Conservation (phyloP, 331 rosid genomes). For the Dryas integrifolia region DNA sequence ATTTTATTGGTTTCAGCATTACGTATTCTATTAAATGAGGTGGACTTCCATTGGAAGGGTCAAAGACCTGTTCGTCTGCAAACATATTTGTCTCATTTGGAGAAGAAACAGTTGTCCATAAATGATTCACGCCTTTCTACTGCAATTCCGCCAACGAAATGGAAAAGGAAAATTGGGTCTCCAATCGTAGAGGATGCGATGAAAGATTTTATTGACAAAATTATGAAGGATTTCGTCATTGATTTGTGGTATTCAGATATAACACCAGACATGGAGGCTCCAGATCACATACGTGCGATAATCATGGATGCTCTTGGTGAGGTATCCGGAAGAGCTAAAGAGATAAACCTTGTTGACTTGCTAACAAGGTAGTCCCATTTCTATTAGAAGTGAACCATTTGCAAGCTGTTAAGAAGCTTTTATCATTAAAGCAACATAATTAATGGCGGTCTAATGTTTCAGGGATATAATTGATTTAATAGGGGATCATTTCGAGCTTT, state of each 20-base stretch:
- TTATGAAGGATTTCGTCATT: slow-evolving; percentile 82
- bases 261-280: slow-evolving; percentile 85
- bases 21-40: slow-evolving; percentile 58
- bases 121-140: slow-evolving; percentile 72
- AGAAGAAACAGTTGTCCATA: slow-evolving; percentile 71
- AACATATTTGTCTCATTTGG: slow-evolving; percentile 77
- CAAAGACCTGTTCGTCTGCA: slow-evolving; percentile 38
- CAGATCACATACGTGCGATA: slow-evolving; percentile 64
- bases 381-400: slow-evolving; percentile 14
- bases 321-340: slow-evolving; percentile 67
- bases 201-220: slow-evolving; percentile 63
- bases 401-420: slow-evolving; percentile 21
- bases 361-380: slow-evolving; percentile 65
- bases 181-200: slow-evolving; percentile 78
- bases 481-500: slow-evolving; percentile 86
- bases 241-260: slow-evolving; percentile 87
- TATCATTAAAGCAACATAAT: not conserved
- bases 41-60: slow-evolving; percentile 80
- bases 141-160: slow-evolving; percentile 43
- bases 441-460: slow-evolving; percentile 23
- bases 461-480: slow-evolving; percentile 86
- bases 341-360: slow-evolving; percentile 87
- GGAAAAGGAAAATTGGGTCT: slow-evolving; percentile 88
- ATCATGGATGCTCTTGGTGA: slow-evolving; percentile 93
- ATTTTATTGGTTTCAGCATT: slow-evolving; percentile 65